These are phyloP conservation scores for Friedmanniomyces simplex DNA, from an alignment of 495 filamentous ascomycete species.

Conservation along the genomic window DNA sequence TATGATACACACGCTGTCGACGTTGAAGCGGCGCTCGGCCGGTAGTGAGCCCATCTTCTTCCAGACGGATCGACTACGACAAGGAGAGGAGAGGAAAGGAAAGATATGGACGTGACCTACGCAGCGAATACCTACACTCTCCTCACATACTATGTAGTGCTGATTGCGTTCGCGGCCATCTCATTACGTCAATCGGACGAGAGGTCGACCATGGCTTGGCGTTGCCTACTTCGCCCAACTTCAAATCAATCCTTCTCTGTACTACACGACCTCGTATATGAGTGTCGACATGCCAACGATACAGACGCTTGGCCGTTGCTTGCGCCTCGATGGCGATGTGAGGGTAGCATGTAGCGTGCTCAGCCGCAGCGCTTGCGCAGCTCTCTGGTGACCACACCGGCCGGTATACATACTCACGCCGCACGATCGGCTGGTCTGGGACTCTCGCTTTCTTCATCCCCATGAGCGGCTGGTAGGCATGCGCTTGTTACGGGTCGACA, in stretches of 20 bases:
- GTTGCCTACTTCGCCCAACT: too few relatives aligned
- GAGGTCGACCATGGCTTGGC: too few relatives aligned
- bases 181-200: too few relatives aligned
- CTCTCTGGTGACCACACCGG: too few relatives aligned
- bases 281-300: too few relatives aligned
- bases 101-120: neutral
- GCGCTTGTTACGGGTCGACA: neutral
- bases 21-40: constrained; percentile 17
- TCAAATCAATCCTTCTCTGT: too few relatives aligned
- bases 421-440: neutral
- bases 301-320: too few relatives aligned
- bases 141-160: too few relatives aligned
- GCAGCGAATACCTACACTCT: neutral
- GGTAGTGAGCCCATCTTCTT: constrained; percentile 12
- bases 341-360: neutral
- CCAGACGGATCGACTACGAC: neutral
- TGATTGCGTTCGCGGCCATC: too few relatives aligned
- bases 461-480: too few relatives aligned
- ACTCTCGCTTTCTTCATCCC: neutral
- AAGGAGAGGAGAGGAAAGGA: neutral
- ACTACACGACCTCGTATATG: too few relatives aligned
- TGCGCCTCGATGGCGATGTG: neutral
- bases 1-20: constrained; percentile 52
- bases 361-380: neutral
- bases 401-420: neutral